Conservation (phyloP, 805 yeast species). For the Spathaspora boniae region DNA sequence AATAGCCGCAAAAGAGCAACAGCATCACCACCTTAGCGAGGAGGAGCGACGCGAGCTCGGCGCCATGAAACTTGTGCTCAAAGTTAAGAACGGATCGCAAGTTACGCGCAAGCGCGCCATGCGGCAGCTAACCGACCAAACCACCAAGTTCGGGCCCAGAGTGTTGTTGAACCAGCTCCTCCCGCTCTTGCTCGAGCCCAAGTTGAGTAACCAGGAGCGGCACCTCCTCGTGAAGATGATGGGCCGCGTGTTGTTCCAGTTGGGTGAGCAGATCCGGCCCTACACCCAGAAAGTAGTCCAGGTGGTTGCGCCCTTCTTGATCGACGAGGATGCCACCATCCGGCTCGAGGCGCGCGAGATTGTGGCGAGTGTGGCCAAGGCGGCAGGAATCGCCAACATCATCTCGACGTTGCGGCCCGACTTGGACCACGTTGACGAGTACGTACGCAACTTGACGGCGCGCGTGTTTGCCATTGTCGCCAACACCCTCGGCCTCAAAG, state of each 20-base stretch:
- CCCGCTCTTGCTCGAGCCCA: constrained; percentile 70
- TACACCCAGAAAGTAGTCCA: constrained; percentile 67
- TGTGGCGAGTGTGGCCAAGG: constrained; percentile 67
- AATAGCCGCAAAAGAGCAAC: constrained; percentile 20
- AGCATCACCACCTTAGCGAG: constrained; percentile 29
- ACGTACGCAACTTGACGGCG: constrained; percentile 70
- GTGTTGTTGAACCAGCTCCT: constrained; percentile 65
- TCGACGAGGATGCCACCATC: constrained; percentile 75
- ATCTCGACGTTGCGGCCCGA: constrained; percentile 79
- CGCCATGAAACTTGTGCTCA: constrained; percentile 60
- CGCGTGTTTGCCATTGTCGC: constrained; percentile 83
- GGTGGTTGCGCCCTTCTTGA: constrained; percentile 73
- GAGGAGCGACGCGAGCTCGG: constrained; percentile 59
- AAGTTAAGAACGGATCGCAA: constrained; percentile 77
- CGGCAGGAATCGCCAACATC: constrained; percentile 80
- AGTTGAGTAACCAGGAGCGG: constrained; percentile 77
- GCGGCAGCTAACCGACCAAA: constrained; percentile 61
- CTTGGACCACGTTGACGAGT: constrained; percentile 78
- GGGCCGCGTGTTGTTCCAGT: constrained; percentile 61
- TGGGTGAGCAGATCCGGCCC: constrained; percentile 67
- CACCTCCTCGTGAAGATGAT: constrained; percentile 76
- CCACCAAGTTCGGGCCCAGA: constrained; percentile 65
- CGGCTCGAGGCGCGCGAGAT: constrained; percentile 79
- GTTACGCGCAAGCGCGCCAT: constrained; percentile 64
- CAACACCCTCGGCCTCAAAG: constrained; percentile 67